phyloP scores from a whole-genome alignment of 1,284 basidiomycete species.

The Ganoderma lingzhi region DNA sequence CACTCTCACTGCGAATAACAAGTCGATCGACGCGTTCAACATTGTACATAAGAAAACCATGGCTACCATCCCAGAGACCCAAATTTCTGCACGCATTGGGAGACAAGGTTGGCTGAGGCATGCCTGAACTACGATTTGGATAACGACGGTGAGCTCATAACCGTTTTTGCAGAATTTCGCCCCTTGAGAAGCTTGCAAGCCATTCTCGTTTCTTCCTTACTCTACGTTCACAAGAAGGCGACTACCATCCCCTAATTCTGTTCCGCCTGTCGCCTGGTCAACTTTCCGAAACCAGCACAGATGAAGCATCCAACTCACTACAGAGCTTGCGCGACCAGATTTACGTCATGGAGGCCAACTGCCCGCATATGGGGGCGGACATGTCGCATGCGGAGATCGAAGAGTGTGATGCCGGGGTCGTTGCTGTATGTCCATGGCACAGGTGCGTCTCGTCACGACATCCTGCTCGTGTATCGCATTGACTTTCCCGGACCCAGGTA shows the following conservation, averaged over 20 bases:
- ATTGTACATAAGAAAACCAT: not conserved
- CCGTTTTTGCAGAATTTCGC: constrained; percentile 32
- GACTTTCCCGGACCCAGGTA: constrained; percentile 53
- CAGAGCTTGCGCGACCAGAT: constrained; percentile 49
- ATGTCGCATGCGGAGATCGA: constrained; percentile 84
- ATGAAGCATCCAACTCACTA: constrained; percentile 20
- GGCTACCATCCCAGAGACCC: not conserved
- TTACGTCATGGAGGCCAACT: constrained; percentile 87
- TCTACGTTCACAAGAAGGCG: constrained; percentile 66
- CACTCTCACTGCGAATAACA: not conserved
- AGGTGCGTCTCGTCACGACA: constrained; percentile 53
- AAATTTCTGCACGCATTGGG: not conserved
- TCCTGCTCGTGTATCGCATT: not conserved
- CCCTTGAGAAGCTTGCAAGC: constrained; percentile 46
- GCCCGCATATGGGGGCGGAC: constrained; percentile 87
- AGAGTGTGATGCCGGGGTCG: constrained; percentile 65
- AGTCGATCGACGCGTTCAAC: not conserved
- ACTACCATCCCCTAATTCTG: constrained; percentile 76
- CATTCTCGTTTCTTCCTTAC: constrained; percentile 78
- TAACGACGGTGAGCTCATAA: not conserved
- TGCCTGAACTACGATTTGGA: not conserved
- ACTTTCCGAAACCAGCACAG: constrained; percentile 26
- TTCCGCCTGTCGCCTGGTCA: constrained; percentile 64
- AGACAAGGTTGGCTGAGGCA: constrained; percentile 21
- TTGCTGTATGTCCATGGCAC: constrained; percentile 88